Conservation (phyloP, 495 filamentous ascomycete genomes). For the Penicillium canescens region DNA sequence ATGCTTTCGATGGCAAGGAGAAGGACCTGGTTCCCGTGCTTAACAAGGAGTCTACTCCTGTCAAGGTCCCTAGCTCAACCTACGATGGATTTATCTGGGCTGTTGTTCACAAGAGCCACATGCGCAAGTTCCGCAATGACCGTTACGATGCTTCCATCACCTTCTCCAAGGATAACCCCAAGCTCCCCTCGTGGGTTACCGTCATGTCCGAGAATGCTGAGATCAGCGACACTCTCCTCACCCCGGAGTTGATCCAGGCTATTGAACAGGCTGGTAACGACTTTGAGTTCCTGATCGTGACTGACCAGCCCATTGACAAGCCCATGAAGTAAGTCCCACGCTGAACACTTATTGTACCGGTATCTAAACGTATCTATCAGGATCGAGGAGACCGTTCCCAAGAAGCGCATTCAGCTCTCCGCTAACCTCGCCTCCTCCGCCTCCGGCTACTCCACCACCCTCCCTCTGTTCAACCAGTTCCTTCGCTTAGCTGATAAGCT, state of each 20-base stretch:
- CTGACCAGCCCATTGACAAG: slow-evolving; percentile 89
- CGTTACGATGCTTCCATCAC: slow-evolving; percentile 94
- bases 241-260: slow-evolving; percentile 79
- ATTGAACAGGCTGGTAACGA: slow-evolving; percentile 76
- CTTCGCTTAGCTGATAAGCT: slow-evolving; percentile 81
- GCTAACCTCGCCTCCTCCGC: slow-evolving; percentile 64
- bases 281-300: slow-evolving; percentile 85
- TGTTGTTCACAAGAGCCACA: slow-evolving; percentile 89
- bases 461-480: slow-evolving; percentile 81
- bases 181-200: slow-evolving; percentile 88
- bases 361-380: slow-evolving; percentile 41
- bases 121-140: slow-evolving; percentile 87
- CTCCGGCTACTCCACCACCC: slow-evolving; percentile 60
- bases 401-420: slow-evolving; percentile 82
- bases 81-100: slow-evolving; percentile 95
- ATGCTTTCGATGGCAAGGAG: slow-evolving; percentile 92
- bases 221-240: slow-evolving; percentile 84
- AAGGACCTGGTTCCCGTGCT: slow-evolving; percentile 67
- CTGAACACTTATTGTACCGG: background rate
- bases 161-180: slow-evolving; percentile 83
- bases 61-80: slow-evolving; percentile 65
- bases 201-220: slow-evolving; percentile 97
- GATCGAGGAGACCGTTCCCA: slow-evolving; percentile 79
- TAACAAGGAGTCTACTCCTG: slow-evolving; percentile 41
- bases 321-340: slow-evolving; percentile 69